phyloP scores from a whole-genome alignment of 2,329 filamentous ascomycete species.

The Colletotrichum spinosum region DNA sequence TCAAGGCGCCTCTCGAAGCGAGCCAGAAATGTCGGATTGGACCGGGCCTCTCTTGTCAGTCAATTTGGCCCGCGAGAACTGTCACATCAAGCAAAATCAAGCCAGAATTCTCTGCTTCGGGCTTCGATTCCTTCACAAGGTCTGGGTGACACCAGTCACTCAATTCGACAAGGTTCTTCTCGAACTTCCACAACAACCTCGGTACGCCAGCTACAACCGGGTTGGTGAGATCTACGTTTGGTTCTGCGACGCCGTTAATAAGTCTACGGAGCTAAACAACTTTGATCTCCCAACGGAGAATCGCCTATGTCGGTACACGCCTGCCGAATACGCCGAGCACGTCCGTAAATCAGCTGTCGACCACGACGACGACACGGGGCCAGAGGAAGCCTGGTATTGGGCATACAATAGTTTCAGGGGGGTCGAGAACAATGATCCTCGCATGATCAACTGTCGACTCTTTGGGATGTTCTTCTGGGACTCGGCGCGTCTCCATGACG shows the following conservation, averaged over 20 bases:
- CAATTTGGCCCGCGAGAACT: constrained; percentile 25
- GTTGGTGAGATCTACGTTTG: constrained; percentile 30
- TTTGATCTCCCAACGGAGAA: constrained; percentile 11
- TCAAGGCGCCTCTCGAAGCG: constrained; percentile 24
- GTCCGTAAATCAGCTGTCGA: constrained; percentile 14
- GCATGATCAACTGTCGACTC: constrained; percentile 31
- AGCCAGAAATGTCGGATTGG: constrained; percentile 26
- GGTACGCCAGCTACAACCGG: constrained; percentile 29
- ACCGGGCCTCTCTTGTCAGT: constrained; percentile 17
- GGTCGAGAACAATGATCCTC: constrained; percentile 17
- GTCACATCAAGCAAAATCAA: constrained; percentile 35
- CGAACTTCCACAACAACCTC: constrained; percentile 24
- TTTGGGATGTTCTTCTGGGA: constrained; percentile 36
- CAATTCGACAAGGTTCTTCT: constrained; percentile 24
- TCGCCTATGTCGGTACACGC: neutral
- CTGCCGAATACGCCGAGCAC: constrained; percentile 15
- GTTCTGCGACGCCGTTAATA: constrained; percentile 28
- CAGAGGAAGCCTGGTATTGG: constrained; percentile 35
- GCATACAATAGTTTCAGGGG: constrained; percentile 26
- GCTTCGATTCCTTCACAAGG: constrained; percentile 25
- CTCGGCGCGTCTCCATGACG: constrained; percentile 21
- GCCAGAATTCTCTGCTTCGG: constrained; percentile 29
- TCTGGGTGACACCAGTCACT: constrained; percentile 17
- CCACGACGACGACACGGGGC: constrained; percentile 25
- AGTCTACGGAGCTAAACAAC: constrained; percentile 18